phyloP scores from a whole-genome alignment of 805 yeast species.

The Pichia nakasei region DNA sequence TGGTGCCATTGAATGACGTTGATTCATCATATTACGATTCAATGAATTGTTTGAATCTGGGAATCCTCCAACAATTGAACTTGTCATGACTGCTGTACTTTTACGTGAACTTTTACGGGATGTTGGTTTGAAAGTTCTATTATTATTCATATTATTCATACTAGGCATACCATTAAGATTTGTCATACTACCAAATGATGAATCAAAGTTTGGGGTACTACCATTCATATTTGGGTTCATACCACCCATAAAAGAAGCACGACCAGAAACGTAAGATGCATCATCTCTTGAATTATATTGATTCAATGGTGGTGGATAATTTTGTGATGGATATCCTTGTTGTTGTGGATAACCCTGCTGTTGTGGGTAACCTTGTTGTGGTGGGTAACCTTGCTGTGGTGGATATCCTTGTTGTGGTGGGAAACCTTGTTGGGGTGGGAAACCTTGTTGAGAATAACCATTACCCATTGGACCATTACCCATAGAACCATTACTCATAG shows the following conservation, averaged over 20 bases:
- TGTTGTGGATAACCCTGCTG: background rate
- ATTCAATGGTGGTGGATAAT: conserved; percentile 4
- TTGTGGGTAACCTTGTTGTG: background rate
- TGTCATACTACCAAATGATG: conserved; percentile 9
- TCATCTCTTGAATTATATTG: conserved; percentile 15
- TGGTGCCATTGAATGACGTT: conserved; percentile 26
- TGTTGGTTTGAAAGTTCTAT: conserved; percentile 31
- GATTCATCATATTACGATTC: conserved; percentile 8
- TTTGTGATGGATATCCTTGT: conserved; percentile 5
- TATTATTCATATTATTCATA: background rate
- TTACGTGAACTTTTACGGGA: conserved; percentile 34
- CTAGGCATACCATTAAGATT: background rate
- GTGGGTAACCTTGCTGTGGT: background rate
- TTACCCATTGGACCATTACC: no score
- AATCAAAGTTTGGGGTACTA: conserved; percentile 5
- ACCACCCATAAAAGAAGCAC: conserved; percentile 1
- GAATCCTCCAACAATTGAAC: conserved; percentile 13
- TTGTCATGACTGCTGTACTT: conserved; percentile 28
- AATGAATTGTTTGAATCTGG: background rate
- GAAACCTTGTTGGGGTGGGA: conserved; percentile 12
- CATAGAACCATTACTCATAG: no score
- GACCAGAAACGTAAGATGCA: conserved; percentile 16
- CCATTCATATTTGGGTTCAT: conserved; percentile 2
- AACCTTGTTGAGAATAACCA: no score
- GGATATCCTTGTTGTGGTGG: background rate